phyloP scores from a whole-genome alignment of 2,329 filamentous ascomycete genomes.

The Incumbomyces lentus region DNA sequence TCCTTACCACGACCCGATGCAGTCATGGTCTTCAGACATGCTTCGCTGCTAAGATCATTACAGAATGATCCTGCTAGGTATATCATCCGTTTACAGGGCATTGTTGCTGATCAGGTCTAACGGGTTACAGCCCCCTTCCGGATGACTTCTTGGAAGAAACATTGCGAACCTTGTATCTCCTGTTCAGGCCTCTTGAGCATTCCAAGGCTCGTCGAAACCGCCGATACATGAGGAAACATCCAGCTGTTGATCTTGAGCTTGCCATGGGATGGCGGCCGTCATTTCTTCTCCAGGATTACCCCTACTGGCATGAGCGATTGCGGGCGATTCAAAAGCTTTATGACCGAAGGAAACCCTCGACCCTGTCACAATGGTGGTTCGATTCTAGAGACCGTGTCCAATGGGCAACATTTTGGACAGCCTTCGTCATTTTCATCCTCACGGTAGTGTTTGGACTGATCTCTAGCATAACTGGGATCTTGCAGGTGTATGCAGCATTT shows the following conservation, averaged over 20 bases:
- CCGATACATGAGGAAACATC: not conserved
- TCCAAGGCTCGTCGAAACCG: not conserved
- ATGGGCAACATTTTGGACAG: slow-evolving; percentile 29
- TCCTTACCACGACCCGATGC: not conserved
- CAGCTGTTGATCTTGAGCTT: not conserved
- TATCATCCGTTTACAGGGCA: no score
- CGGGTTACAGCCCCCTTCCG: slow-evolving; percentile 1
- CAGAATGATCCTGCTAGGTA: not conserved
- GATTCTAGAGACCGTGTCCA: slow-evolving; percentile 25
- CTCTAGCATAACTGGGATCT: slow-evolving; percentile 23
- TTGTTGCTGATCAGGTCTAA: not conserved
- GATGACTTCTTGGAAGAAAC: not conserved
- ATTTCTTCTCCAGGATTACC: slow-evolving; percentile 22
- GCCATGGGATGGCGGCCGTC: not conserved
- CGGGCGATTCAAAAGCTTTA: slow-evolving; percentile 22
- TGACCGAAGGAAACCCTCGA: slow-evolving; percentile 19
- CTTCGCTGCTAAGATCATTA: not conserved
- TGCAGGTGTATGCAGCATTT: slow-evolving; percentile 16
- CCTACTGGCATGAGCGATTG: slow-evolving; percentile 24
- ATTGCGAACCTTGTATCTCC: not conserved
- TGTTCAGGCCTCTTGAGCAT: not conserved
- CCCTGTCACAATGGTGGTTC: slow-evolving; percentile 24
- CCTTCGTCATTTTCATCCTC: slow-evolving; percentile 21
- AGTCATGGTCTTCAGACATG: not conserved
- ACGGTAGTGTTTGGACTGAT: slow-evolving; percentile 25